These are phyloP conservation scores for Talaromyces sp. DNA, from an alignment of 2,329 filamentous ascomycete genomes.

Conservation along the genomic window DNA sequence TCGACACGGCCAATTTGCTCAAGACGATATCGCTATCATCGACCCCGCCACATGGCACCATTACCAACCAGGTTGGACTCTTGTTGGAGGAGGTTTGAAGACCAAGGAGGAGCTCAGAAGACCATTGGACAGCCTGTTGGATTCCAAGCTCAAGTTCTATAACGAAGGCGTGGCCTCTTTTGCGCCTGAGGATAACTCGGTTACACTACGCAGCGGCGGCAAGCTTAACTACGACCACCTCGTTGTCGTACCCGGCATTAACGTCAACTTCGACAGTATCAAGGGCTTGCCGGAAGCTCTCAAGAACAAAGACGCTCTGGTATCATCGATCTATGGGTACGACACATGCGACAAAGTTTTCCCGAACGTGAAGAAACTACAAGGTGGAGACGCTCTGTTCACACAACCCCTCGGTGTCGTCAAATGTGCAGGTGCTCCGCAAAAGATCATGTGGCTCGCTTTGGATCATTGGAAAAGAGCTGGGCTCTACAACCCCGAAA, in stretches of 20 bases:
- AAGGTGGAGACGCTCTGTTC: constrained; percentile 57
- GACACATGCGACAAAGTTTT: constrained; percentile 57
- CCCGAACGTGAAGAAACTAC: constrained; percentile 48
- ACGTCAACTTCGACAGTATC: constrained; percentile 52
- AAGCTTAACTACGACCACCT: constrained; percentile 63
- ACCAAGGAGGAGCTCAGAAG: constrained; percentile 58
- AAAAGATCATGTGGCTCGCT: constrained; percentile 64
- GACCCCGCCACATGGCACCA: constrained; percentile 64
- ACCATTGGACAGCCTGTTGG: constrained; percentile 53
- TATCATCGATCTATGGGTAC: constrained; percentile 60
- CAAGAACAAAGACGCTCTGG: constrained; percentile 46
- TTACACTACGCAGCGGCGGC: constrained; percentile 58
- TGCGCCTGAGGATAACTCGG: constrained; percentile 55
- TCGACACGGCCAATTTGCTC: constrained; percentile 55
- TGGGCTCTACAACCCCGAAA: constrained; percentile 50
- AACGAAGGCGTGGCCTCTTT: constrained; percentile 53
- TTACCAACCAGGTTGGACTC: constrained; percentile 69
- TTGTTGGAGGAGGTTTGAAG: constrained; percentile 66
- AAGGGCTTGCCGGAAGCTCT: constrained; percentile 59
- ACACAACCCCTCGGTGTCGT: constrained; percentile 59
- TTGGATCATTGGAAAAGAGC: constrained; percentile 58
- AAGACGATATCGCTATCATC: constrained; percentile 63
- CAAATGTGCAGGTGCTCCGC: constrained; percentile 62
- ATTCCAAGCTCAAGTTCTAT: constrained; percentile 64
- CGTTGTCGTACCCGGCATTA: constrained; percentile 61